phyloP scores from a whole-genome alignment of 176 grass and related monocot species.

The Cenchrus fungigraminus region DNA sequence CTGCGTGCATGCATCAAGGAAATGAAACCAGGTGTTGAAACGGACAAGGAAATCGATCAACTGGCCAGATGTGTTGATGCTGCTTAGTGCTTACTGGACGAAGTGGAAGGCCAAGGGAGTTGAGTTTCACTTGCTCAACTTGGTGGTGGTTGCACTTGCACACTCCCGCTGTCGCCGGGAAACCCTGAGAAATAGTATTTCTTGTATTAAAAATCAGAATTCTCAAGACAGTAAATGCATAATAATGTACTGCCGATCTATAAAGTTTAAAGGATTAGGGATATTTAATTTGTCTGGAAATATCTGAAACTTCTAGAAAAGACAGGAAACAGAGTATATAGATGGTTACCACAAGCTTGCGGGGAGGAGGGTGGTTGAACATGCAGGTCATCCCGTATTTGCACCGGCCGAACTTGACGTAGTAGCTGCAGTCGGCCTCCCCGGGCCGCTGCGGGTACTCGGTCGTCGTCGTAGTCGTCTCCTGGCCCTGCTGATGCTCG shows the following conservation, averaged over 20 bases:
- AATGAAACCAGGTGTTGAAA: too few relatives aligned
- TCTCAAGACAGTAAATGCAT: neutral
- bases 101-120: too few relatives aligned
- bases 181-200: slow-evolving; percentile 8
- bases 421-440: slow-evolving; percentile 23
- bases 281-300: neutral
- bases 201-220: neutral
- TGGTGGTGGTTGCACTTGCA: too few relatives aligned
- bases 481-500: neutral
- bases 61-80: too few relatives aligned
- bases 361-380: slow-evolving; percentile 23
- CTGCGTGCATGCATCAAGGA: neutral
- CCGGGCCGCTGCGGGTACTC: slow-evolving; percentile 7
- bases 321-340: neutral
- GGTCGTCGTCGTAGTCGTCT: neutral
- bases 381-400: neutral
- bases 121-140: too few relatives aligned
- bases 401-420: slow-evolving; percentile 21
- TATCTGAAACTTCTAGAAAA: neutral
- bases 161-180: too few relatives aligned
- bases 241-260: neutral
- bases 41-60: neutral
- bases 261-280: neutral
- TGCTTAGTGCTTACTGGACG: too few relatives aligned
- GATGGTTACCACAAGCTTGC: neutral